Percentiles rank a stretch among this genome's conserved stretches.
Evolutionary conservation across 495 filamentous ascomycete genomes (phyloP).

Genomic region (Aspergillus egyptiacus): DNA sequence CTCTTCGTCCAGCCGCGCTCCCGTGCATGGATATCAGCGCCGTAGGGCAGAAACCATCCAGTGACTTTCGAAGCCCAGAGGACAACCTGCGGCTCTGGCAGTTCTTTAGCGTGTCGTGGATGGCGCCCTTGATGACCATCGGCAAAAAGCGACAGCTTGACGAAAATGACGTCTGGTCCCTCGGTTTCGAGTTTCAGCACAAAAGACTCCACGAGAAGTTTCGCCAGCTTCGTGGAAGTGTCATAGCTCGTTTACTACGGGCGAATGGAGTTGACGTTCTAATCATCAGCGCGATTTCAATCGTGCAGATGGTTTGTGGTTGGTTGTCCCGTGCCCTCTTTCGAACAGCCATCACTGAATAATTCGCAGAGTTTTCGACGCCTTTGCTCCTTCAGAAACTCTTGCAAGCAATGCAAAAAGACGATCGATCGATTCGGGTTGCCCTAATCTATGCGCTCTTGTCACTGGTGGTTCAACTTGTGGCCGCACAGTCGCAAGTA

Average conservation of each 20-base stretch:
- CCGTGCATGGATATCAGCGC: conserved; percentile 55
- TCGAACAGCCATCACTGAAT: conserved; percentile 7
- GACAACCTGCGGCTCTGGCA: conserved; percentile 75
- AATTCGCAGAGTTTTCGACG: conserved; percentile 45
- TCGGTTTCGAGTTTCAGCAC: conserved; percentile 74
- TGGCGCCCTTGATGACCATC: conserved; percentile 61
- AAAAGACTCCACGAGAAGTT: conserved; percentile 63
- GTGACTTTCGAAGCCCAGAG: conserved; percentile 67
- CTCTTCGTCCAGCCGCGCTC: conserved; percentile 57
- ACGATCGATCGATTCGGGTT: conserved; percentile 39
- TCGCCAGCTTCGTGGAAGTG: conserved; percentile 63
- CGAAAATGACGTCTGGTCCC: conserved; percentile 71
- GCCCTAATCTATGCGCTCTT: conserved; percentile 61
- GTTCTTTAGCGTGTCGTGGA: conserved; percentile 78
- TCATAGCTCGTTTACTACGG: conserved; percentile 57
- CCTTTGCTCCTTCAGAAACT: conserved; percentile 69
- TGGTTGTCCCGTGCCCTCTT: conserved; percentile 3
- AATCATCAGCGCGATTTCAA: conserved; percentile 54
- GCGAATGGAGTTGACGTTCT: conserved; percentile 73
- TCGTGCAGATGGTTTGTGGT: conserved; percentile 58
- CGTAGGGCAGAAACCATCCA: conserved; percentile 51
- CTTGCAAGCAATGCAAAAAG: conserved; percentile 58
- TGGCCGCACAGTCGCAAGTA: conserved; percentile 59
- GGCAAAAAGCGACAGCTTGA: conserved; percentile 59
- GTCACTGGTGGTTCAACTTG: conserved; percentile 53